Conservation (phyloP, 768 basidiomycete species). For the Kwoniella dejecticola region DNA sequence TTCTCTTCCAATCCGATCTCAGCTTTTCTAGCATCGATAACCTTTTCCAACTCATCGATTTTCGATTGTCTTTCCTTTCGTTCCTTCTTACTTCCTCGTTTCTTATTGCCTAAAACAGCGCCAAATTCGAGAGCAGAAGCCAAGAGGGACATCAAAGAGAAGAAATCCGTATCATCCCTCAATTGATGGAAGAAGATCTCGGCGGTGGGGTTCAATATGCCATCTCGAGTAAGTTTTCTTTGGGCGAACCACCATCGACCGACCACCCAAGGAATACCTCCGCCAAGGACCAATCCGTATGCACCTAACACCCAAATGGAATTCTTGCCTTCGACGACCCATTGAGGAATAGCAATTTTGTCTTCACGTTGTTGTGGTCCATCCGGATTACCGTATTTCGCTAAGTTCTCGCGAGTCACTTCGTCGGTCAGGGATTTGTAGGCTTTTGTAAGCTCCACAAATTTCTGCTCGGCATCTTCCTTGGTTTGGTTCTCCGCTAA, state of each 20-base stretch:
- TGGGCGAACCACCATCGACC: conserved; percentile 98
- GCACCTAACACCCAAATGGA: conserved; percentile 84
- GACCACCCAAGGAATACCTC: conserved; percentile 79
- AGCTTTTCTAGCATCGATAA: conserved; percentile 38
- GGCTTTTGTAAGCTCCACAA: conserved; percentile 93
- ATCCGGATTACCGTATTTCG: conserved; percentile 89
- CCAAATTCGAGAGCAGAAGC: conserved; percentile 58
- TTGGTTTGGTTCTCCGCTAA: conserved; percentile 77
- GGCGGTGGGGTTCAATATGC: conserved; percentile 76
- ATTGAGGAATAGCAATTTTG: conserved; percentile 91
- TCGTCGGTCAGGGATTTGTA: conserved; percentile 98
- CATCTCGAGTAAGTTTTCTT: conserved; percentile 86
- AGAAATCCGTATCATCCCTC: conserved; percentile 74
- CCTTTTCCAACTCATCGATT: conserved; percentile 54
- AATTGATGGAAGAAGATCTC: conserved; percentile 83
- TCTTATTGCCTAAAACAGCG: conserved; percentile 37
- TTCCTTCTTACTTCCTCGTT: conserved; percentile 51
- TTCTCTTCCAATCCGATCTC: conserved; percentile 48
- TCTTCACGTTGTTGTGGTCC: conserved; percentile 91
- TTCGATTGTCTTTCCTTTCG: conserved; percentile 46
- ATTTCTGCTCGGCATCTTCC: conserved; percentile 80
- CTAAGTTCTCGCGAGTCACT: conserved; percentile 83
- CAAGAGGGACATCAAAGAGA: conserved; percentile 72
- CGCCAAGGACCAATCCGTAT: conserved; percentile 87
- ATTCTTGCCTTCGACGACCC: conserved; percentile 90